phyloP scores from a whole-genome alignment of 78 protist species.

The Isochrysis galbana region DNA sequence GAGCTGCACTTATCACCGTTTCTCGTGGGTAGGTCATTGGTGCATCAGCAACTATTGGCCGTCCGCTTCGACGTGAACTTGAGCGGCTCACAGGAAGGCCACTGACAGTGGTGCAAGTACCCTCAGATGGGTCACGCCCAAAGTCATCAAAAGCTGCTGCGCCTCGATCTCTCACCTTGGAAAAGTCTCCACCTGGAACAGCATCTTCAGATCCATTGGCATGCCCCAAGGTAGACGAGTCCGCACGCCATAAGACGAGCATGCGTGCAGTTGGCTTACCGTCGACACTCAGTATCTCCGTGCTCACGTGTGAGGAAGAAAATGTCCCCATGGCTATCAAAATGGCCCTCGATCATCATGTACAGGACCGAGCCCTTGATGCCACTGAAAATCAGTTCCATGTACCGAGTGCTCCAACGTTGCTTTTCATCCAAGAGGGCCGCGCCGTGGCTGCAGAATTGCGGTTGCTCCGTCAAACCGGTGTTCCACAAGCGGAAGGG shows the following conservation, averaged over 20 bases:
- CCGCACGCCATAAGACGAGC: no score
- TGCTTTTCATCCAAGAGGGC: not conserved
- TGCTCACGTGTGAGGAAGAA: not conserved
- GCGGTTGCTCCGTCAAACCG: not conserved
- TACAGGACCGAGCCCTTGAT: not conserved
- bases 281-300: not conserved
- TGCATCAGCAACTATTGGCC: not conserved
- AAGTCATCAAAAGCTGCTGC: not conserved
- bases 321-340: not conserved
- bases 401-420: not conserved
- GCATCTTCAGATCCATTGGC: no score
- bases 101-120: not conserved
- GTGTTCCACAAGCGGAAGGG: not conserved
- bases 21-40: not conserved
- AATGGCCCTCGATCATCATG: not conserved
- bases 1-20: not conserved
- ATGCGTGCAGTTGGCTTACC: not conserved
- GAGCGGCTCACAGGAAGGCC: not conserved
- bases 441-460: not conserved
- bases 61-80: conserved; percentile 8
- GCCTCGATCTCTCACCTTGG: no score
- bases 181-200: no score
- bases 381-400: no score
- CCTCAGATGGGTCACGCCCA: not conserved
- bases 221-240: no score